These are phyloP conservation scores for Sporothrix luriei DNA, from an alignment of 2,329 filamentous ascomycete species.

Conservation along the genomic window DNA sequence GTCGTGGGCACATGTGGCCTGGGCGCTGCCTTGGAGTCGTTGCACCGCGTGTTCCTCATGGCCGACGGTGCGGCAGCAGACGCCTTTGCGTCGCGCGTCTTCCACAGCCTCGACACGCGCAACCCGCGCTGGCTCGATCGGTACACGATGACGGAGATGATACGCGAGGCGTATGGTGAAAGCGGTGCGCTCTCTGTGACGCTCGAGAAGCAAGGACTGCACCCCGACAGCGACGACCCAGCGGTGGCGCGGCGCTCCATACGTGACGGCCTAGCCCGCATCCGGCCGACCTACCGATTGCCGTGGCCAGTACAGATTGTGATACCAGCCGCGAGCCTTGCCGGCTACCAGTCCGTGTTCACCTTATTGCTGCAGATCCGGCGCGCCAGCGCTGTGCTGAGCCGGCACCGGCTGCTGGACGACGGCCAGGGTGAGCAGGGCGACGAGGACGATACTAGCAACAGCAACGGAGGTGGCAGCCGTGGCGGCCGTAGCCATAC, in stretches of 20 bases:
- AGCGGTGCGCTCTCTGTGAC: constrained; percentile 39
- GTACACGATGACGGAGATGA: constrained; percentile 76
- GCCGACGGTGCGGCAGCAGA: constrained; percentile 70
- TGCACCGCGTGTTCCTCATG: constrained; percentile 76
- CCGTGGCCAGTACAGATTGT: constrained; percentile 71
- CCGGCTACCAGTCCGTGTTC: constrained; percentile 71
- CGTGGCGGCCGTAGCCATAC: neutral
- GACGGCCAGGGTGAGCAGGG: constrained; percentile 36
- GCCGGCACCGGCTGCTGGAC: constrained; percentile 53
- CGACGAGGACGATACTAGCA: constrained; percentile 39
- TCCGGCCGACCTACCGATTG: constrained; percentile 70
- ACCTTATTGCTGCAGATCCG: constrained; percentile 77
- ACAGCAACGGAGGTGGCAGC: neutral
- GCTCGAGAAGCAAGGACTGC: constrained; percentile 10
- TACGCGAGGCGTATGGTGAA: constrained; percentile 68
- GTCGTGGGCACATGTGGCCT: constrained; percentile 72
- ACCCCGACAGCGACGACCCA: constrained; percentile 42
- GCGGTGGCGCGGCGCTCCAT: constrained; percentile 61
- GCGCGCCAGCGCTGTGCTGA: constrained; percentile 68
- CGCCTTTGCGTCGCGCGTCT: constrained; percentile 68
- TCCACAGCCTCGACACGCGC: constrained; percentile 69
- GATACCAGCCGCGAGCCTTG: constrained; percentile 65
- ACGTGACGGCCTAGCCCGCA: constrained; percentile 59
- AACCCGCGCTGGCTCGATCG: constrained; percentile 72
- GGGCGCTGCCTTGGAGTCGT: constrained; percentile 62